Percentiles rank a stretch among this genome's conserved stretches.
Conservation (phyloP, 169 alveolate species). For the Eimeria sp. region DNA sequence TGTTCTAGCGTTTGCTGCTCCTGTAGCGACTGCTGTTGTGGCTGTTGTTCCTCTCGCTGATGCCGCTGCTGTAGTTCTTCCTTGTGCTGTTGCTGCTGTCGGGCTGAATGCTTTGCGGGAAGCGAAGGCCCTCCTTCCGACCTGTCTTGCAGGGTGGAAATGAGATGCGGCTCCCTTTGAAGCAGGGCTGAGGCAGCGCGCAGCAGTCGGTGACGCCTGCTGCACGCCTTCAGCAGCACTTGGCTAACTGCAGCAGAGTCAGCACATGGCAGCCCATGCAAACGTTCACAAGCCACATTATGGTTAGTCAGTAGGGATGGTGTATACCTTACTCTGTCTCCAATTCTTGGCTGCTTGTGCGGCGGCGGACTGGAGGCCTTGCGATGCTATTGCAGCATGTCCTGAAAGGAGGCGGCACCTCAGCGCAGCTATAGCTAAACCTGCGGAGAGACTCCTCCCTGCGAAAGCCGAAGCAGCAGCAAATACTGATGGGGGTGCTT, state of each 20-base stretch:
- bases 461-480: conserved; percentile 38
- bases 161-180: conserved; percentile 11
- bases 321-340: not conserved
- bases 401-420: conserved; percentile 57
- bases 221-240: conserved; percentile 30
- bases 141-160: conserved; percentile 3
- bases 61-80: not conserved
- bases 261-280: not conserved
- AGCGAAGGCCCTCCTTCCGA: not conserved
- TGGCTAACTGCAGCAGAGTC: conserved; percentile 50
- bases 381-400: not conserved
- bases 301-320: not conserved
- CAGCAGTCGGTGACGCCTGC: conserved; percentile 28
- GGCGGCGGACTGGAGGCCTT: not conserved
- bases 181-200: conserved; percentile 45
- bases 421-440: not conserved
- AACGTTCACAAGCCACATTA: not conserved
- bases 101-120: not conserved
- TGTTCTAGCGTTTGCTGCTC: not conserved
- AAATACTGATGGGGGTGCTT: conserved; percentile 26
- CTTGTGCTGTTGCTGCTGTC: not conserved
- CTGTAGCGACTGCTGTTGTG: conserved; percentile 25
- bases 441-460: not conserved
- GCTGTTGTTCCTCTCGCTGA: not conserved
- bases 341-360: conserved; percentile 25